Conservation (phyloP, 352 stramenopile genomes). For the Discostella stelligera region DNA sequence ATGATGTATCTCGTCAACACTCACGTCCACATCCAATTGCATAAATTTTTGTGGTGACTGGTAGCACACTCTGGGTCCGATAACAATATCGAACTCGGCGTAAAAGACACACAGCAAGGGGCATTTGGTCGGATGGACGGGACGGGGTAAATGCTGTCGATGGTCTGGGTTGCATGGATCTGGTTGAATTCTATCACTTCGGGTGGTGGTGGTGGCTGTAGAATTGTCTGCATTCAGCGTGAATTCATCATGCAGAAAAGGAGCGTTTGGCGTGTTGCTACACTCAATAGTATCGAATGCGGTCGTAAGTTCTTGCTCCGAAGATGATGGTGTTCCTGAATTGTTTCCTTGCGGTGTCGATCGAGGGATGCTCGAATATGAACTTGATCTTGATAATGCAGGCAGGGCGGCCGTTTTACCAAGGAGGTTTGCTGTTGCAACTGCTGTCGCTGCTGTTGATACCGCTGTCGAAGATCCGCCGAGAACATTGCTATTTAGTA, state of each 20-base stretch:
- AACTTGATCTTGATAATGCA: background rate
- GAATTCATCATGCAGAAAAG: background rate
- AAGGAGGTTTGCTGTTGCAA: background rate
- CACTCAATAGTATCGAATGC: background rate
- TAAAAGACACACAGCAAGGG: constrained; percentile 76
- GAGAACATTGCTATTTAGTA: background rate
- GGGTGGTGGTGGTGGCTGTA: background rate
- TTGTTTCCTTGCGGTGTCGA: background rate
- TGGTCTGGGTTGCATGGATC: constrained; percentile 14
- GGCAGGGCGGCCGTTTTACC: background rate
- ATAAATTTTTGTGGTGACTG: constrained; percentile 71
- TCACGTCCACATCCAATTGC: constrained; percentile 62
- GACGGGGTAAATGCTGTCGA: constrained; percentile 15
- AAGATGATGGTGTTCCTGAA: background rate
- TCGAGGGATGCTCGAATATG: background rate
- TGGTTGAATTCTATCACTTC: background rate
- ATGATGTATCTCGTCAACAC: constrained; percentile 49
- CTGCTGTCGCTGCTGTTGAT: background rate
- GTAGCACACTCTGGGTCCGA: constrained; percentile 64
- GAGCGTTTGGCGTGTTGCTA: background rate
- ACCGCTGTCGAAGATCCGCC: background rate
- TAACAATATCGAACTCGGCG: constrained; percentile 78
- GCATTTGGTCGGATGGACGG: constrained; percentile 48
- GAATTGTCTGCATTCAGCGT: background rate
- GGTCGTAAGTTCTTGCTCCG: background rate